Evolutionary conservation across 345 rosid genomes (phyloP), one percentile per base, ranked within the genome.

Genomic region (Bruguiera gymnorhiza): DNA sequence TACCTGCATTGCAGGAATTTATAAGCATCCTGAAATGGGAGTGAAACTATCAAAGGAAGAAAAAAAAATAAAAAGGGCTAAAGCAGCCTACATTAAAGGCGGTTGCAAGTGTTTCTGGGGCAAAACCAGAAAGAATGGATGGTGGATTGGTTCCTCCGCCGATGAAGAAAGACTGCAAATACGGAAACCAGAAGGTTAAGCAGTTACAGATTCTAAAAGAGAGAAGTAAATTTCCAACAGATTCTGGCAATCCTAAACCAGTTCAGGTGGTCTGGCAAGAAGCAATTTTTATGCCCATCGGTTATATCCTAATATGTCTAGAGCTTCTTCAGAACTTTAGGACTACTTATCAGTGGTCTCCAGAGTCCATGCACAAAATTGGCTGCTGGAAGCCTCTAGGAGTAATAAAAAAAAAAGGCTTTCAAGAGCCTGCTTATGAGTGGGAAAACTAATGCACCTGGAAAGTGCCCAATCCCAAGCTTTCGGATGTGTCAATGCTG

Each of bases 71-170:
- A 27, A 27, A 27, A 27, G 2, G 29, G 1, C 8, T 21, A 36
- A 6, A 9, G 20, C 8, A 70, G 55, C 91, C 85, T 67, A 89
- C 97, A 59, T 94, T 94, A 51, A 94, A 77, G 73, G 97, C 97
- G 50, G 81, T 80, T 15, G 92, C 73, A 30, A 95, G 86, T 8
- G 89, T 86, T 65, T 87, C 81, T 1, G 37, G 79, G 13, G 81
- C 86, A 51, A 94, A 94, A 23, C 97, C 96, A 9, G 87, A 73
- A 5, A 94, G 86, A 63, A 92, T 61, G 46, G 97, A 88, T 1
- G 81, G 20, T 10, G 85, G 88, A 73, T 84, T 62, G 36, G 79
- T 73, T 23, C 97, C 99, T 76, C 97, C 97, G 36, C 90, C 97
- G 1, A 95, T 74, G 76, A 86, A 92, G 91, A 94, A 92, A 34